Evolutionary conservation across 495 filamentous ascomycete genomes (phyloP).

Genomic region (Penicillium lividum): DNA sequence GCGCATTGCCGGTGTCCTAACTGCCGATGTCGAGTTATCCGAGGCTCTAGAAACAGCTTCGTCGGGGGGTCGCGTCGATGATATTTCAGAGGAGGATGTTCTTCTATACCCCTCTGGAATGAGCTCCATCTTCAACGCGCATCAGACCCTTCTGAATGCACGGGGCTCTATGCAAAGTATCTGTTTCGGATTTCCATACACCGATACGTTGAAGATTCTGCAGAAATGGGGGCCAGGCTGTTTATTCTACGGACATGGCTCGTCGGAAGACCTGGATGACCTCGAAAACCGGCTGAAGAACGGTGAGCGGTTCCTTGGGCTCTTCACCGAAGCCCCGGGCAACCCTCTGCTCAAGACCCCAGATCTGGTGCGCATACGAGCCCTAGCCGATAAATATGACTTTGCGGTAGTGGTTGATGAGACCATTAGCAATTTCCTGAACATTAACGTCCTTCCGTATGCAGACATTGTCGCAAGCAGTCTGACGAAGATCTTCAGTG

Average conservation of each 20-base stretch:
- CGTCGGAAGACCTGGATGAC: constrained; percentile 79
- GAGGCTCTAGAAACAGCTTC: constrained; percentile 56
- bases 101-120: constrained; percentile 88
- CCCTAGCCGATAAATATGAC: constrained; percentile 77
- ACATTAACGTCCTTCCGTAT: constrained; percentile 86
- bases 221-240: constrained; percentile 93
- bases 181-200: constrained; percentile 77
- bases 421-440: constrained; percentile 94
- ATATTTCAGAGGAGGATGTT: constrained; percentile 84
- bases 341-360: constrained; percentile 89
- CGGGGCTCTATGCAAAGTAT: constrained; percentile 44
- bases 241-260: constrained; percentile 86
- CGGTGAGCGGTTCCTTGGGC: constrained; percentile 77
- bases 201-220: constrained; percentile 92
- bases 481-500: constrained; percentile 94
- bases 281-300: constrained; percentile 68
- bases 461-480: constrained; percentile 92
- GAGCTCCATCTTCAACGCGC: constrained; percentile 90
- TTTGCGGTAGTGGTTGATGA: constrained; percentile 94
- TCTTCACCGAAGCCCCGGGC: constrained; percentile 94
- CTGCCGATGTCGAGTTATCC: constrained; percentile 66
- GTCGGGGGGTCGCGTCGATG: constrained; percentile 55
- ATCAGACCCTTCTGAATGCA: constrained; percentile 66
- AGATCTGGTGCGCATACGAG: constrained; percentile 75
- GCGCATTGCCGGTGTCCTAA: constrained; percentile 86